A percentile compares a stretch with the other conserved stretches of the same genome.
Evolutionary conservation across 2,329 filamentous ascomycete species (phyloP).

Genomic region (Colletotrichum chrysophilum): DNA sequence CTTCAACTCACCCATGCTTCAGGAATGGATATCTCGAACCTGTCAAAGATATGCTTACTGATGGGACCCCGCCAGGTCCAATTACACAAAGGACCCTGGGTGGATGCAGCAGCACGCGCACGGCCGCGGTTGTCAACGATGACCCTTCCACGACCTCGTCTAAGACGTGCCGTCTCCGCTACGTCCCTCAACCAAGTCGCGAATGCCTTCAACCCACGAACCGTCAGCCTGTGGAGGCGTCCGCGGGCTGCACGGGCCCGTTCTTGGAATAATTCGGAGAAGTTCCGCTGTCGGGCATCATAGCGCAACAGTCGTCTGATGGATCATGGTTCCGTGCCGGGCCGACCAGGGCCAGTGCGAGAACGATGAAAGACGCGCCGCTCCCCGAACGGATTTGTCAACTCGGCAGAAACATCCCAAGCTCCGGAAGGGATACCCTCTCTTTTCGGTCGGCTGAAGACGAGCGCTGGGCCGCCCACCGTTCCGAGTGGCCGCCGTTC

Average conservation of each 20-base stretch:
- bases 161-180: background rate
- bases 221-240: background rate
- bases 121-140: background rate
- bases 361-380: background rate
- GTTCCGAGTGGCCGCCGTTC: background rate
- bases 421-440: background rate
- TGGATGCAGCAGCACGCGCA: background rate
- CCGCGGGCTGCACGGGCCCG: background rate
- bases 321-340: slow-evolving; percentile 1
- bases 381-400: background rate
- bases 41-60: background rate
- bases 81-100: background rate
- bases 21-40: background rate
- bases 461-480: background rate
- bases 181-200: background rate
- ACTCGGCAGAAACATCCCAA: background rate
- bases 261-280: background rate
- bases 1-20: background rate
- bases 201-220: background rate
- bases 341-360: slow-evolving; percentile 1
- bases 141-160: background rate
- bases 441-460: background rate
- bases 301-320: background rate
- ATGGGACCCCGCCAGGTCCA: background rate
- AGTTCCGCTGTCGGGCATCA: background rate